Conservation (phyloP, 495 filamentous ascomycete genomes). For the Annulohypoxylon stygium region DNA sequence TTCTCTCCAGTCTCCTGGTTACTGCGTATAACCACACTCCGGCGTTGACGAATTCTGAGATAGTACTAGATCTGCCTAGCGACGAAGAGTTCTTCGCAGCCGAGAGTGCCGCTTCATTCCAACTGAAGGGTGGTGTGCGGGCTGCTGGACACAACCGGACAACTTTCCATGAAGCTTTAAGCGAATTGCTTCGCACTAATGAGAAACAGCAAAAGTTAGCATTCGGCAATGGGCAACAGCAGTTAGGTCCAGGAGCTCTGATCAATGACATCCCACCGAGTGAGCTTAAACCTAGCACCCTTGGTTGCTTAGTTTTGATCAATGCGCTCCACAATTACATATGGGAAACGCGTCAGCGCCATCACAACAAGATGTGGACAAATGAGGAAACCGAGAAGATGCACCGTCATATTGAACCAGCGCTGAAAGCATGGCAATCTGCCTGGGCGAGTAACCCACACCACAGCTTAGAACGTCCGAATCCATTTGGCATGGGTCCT, state of each 20-base stretch:
- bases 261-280: constrained; percentile 67
- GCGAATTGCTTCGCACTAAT: constrained; percentile 81
- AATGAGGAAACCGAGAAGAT: constrained; percentile 92
- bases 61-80: constrained; percentile 89
- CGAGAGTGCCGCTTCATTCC: constrained; percentile 82
- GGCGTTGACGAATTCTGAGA: constrained; percentile 93
- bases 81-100: constrained; percentile 94
- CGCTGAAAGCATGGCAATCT: constrained; percentile 92
- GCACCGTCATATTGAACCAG: constrained; percentile 96
- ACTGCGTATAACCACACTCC: constrained; percentile 94
- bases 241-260: constrained; percentile 60
- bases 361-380: constrained; percentile 92
- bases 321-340: constrained; percentile 98
- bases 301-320: constrained; percentile 93
- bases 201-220: constrained; percentile 74
- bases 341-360: constrained; percentile 94
- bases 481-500: constrained; percentile 88
- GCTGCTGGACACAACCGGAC: constrained; percentile 74
- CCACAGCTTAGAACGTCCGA: constrained; percentile 89
- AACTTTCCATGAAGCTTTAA: constrained; percentile 82
- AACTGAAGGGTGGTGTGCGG: constrained; percentile 76
- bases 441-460: constrained; percentile 91
- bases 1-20: constrained; percentile 89
- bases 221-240: constrained; percentile 57
- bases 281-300: constrained; percentile 88